Percentiles rank a stretch among this genome's conserved stretches.
Evolutionary conservation across 352 stramenopile genomes (phyloP).

Genomic region (Phytophthora fragariaefolia): DNA sequence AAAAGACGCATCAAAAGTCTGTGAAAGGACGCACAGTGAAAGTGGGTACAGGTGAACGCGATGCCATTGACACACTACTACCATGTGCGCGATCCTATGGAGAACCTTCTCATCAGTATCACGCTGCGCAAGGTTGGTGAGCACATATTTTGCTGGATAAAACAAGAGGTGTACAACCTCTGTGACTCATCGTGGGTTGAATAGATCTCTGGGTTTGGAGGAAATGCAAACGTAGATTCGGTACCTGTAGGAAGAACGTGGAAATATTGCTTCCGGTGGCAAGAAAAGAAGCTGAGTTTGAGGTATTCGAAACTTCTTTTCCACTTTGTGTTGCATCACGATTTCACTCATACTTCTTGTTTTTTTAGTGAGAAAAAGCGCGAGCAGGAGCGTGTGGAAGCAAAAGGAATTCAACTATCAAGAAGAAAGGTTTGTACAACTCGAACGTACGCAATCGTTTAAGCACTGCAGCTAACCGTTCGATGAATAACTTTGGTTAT

Average conservation of each 20-base stretch:
- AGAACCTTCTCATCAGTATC: slow-evolving; percentile 65
- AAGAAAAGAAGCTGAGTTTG: slow-evolving; percentile 49
- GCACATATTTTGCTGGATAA: background rate
- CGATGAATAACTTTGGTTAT: too few relatives aligned
- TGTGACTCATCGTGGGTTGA: background rate
- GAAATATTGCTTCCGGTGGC: slow-evolving; percentile 62
- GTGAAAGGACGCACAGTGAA: slow-evolving; percentile 9
- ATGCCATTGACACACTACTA: slow-evolving; percentile 65
- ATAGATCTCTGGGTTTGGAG: slow-evolving; percentile 34
- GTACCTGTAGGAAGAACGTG: slow-evolving; percentile 45
- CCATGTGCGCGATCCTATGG: slow-evolving; percentile 77
- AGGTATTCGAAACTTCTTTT: too few relatives aligned
- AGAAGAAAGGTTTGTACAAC: slow-evolving; percentile 4
- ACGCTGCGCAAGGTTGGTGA: slow-evolving; percentile 63
- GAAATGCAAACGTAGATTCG: slow-evolving; percentile 5
- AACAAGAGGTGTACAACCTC: background rate
- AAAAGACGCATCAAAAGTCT: slow-evolving; percentile 9
- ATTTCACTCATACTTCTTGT: too few relatives aligned
- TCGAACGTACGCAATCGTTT: background rate
- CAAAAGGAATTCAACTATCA: slow-evolving; percentile 26
- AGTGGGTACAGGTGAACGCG: background rate
- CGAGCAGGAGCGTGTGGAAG: slow-evolving; percentile 21
- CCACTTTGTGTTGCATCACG: too few relatives aligned
- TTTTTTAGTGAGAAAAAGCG: slow-evolving; percentile 19
- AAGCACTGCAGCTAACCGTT: too few relatives aligned